These are phyloP conservation scores for Chytriomyces sp. DNA, from an alignment of 192 early-diverging fungal genomes.

Conservation along the genomic window DNA sequence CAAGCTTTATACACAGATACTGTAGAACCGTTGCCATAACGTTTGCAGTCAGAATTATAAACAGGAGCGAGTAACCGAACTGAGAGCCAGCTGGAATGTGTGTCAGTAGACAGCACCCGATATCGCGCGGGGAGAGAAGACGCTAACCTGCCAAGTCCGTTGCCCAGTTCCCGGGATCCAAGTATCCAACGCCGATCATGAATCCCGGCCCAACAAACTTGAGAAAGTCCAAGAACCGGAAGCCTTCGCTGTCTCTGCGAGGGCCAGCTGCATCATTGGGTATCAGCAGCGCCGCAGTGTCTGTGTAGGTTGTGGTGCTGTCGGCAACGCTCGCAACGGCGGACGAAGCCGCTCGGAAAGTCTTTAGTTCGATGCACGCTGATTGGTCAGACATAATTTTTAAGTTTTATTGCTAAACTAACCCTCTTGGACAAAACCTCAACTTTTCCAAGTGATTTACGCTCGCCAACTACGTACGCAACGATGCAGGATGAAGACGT, in stretches of 20 bases:
- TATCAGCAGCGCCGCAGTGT: background rate
- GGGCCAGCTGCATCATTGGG: background rate
- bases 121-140: slow-evolving; percentile 6
- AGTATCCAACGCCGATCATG: slow-evolving; percentile 67
- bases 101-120: slow-evolving; percentile 17
- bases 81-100: slow-evolving; percentile 65
- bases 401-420: too few species aligned
- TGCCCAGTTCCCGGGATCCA: slow-evolving; percentile 90
- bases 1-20: slow-evolving; percentile 76
- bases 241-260: background rate
- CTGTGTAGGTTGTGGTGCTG: background rate
- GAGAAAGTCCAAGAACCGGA: slow-evolving; percentile 26
- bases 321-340: too few species aligned
- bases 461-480: too few species aligned
- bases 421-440: too few species aligned
- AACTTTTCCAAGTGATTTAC: too few species aligned
- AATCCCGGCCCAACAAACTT: slow-evolving; percentile 57
- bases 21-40: slow-evolving; percentile 78
- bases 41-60: slow-evolving; percentile 76
- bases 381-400: too few species aligned
- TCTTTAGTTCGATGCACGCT: too few species aligned
- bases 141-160: slow-evolving; percentile 68
- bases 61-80: slow-evolving; percentile 76
- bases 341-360: too few species aligned
- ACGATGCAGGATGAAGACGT: too few species aligned